Evolutionary conservation across 495 filamentous ascomycete species (phyloP).

Genomic region (Hyaloscypha hepaticicola): DNA sequence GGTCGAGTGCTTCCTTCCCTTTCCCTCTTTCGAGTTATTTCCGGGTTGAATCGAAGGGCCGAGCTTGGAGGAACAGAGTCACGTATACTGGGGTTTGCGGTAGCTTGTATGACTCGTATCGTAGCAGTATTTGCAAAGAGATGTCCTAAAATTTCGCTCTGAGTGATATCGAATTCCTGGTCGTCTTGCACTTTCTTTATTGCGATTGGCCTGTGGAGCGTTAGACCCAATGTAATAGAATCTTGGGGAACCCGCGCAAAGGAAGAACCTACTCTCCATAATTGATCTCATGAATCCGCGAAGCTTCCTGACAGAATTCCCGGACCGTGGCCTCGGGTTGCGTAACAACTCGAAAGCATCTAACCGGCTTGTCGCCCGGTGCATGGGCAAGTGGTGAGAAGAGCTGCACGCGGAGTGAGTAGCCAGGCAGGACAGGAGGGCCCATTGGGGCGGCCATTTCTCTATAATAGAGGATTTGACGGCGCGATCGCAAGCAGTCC

Average conservation of each 20-base stretch:
- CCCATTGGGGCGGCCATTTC: constrained; percentile 25
- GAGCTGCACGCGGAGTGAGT: constrained; percentile 30
- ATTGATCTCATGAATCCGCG: constrained; percentile 27
- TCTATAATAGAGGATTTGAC: constrained; percentile 1
- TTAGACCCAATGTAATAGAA: background rate
- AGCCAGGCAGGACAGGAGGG: constrained; percentile 24
- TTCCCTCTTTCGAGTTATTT: constrained; percentile 21
- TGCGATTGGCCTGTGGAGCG: constrained; percentile 21
- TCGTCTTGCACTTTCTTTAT: constrained; percentile 35
- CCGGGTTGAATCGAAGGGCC: constrained; percentile 25
- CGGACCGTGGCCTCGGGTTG: constrained; percentile 20
- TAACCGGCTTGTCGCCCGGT: constrained; percentile 24
- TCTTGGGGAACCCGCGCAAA: background rate
- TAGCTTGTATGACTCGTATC: constrained; percentile 28
- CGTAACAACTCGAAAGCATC: constrained; percentile 29
- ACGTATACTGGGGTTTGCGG: constrained; percentile 12
- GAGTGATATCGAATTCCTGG: constrained; percentile 30
- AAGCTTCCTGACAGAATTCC: constrained; percentile 31
- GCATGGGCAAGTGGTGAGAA: constrained; percentile 25
- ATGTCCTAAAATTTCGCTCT: constrained; percentile 25
- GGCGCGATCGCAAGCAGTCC: constrained; percentile 7
- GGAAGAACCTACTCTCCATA: constrained; percentile 30
- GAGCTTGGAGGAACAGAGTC: constrained; percentile 33
- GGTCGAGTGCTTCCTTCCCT: constrained; percentile 13
- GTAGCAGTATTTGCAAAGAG: constrained; percentile 22